Conservation (phyloP, 805 yeast species). For the Tetrapisispora nanseiensis region DNA sequence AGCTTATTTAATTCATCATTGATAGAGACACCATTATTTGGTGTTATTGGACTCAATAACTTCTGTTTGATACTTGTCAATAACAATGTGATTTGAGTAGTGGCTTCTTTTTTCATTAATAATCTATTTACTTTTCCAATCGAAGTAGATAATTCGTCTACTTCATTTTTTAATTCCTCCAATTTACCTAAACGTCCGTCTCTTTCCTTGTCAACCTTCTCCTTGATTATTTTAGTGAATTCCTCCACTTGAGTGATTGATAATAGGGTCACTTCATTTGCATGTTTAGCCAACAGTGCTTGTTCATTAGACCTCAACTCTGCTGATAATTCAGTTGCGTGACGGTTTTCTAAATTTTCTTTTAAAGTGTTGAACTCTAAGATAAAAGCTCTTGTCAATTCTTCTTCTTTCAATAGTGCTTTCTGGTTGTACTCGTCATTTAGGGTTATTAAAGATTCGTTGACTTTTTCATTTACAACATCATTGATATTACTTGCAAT, state of each 20-base stretch:
- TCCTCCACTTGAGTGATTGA: conserved; percentile 60
- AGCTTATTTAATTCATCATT: conserved; percentile 30
- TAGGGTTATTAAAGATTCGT: conserved; percentile 12
- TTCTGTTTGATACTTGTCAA: conserved; percentile 17
- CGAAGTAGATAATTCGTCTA: conserved; percentile 36
- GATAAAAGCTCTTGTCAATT: conserved; percentile 48
- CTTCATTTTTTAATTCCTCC: conserved; percentile 44
- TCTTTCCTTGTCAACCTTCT: conserved; percentile 63
- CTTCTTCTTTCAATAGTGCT: conserved; percentile 38
- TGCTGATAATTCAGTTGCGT: conserved; percentile 43
- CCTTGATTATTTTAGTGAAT: conserved; percentile 47
- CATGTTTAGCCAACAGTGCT: conserved; percentile 59
- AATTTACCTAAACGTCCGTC: conserved; percentile 67
- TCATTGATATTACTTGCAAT: conserved; percentile 10
- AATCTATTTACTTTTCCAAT: conserved; percentile 35
- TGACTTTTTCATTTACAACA: conserved; percentile 10
- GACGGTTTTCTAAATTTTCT: conserved; percentile 47
- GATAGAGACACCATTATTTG: conserved; percentile 22
- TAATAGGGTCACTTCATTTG: conserved; percentile 58
- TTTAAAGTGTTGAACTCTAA: conserved; percentile 56
- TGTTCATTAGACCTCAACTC: conserved; percentile 64
- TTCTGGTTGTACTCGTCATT: conserved; percentile 17
- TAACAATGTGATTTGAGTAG: conserved; percentile 20
- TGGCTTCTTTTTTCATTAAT: conserved; percentile 31
- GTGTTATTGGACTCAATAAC: conserved; percentile 12